Conservation (phyloP, 2,329 filamentous ascomycete species). For the Fusarium sp. region DNA sequence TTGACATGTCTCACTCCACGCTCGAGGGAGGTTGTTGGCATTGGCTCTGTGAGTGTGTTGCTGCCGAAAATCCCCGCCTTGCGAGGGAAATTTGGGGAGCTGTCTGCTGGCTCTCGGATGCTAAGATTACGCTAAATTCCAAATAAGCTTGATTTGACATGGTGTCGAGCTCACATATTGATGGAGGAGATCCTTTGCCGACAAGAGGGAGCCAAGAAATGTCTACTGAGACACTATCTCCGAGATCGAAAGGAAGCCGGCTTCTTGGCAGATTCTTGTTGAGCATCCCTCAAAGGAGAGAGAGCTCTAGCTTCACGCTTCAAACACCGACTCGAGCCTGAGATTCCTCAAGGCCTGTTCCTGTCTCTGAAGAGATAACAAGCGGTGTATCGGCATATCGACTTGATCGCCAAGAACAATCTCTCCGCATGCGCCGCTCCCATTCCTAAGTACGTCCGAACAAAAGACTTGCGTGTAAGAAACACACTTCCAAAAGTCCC, state of each 20-base stretch:
- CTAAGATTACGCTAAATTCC: constrained; percentile 44
- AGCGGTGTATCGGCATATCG: constrained; percentile 3
- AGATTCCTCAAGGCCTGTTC: background rate
- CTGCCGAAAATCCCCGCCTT: constrained; percentile 26
- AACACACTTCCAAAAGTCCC: constrained; percentile 7
- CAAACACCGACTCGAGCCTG: background rate
- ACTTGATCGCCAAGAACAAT: constrained; percentile 13
- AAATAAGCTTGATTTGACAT: constrained; percentile 3
- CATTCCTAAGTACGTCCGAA: constrained; percentile 32
- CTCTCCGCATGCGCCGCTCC: constrained; percentile 18
- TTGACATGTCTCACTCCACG: constrained; percentile 43
- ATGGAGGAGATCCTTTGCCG: background rate
- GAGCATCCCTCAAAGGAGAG: constrained; percentile 30
- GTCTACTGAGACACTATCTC: constrained; percentile 28
- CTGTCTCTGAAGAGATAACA: background rate
- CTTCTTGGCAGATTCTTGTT: constrained; percentile 6
- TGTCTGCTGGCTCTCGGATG: constrained; percentile 3
- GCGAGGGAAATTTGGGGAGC: background rate
- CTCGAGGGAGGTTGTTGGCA: constrained; percentile 5
- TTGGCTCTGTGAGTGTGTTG: background rate
- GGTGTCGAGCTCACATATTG: background rate
- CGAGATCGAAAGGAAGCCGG: background rate
- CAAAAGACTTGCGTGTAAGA: constrained; percentile 1
- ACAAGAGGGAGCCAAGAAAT: background rate
- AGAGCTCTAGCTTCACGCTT: background rate